Base-by-base conservation (phyloP, 2,329 filamentous ascomycete genomes). In the Tolypocladium cylindrosporum region DNA sequence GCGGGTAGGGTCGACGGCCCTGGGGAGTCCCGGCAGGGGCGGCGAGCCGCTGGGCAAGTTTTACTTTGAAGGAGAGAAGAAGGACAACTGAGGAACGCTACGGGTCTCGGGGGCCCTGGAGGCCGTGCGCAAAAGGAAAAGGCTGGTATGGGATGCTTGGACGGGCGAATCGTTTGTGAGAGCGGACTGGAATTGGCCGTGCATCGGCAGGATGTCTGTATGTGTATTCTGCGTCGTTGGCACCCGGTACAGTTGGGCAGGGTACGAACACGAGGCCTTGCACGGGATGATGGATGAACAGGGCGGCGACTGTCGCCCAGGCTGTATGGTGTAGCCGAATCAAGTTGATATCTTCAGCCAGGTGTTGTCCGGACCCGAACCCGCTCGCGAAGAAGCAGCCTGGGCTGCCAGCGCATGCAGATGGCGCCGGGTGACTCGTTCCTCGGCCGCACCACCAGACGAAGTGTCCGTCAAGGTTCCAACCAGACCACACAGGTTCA, bases 21-120 rank as follows among this genome's bases (percentile, higher is more conserved):
- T 82, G 58, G 74, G 76, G 27, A 79, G 71, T 43, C 72, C 79
- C 1, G 75, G 75, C 10, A 72, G 74, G 36, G 72, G 72, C 42
- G 77, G 71, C 6, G 76, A 79, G 53, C 68, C 77, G 13, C 64
- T 85, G 55, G 83, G 83, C 16, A 80, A 78, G 61, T 84, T 85
- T 64, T 83, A 82, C 62, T 86, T 86, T 64, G 85, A 87, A 66
- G 76, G 78, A 14, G 75, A 75, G 61, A 73, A 72, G 54, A 56
- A 58, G 48, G 59, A 58, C 36, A 59, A 63, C 3, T 65, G 51
- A 62, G 24, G 13, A 27, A 27, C n/a, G 27, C 45, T 9, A 19
- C 45, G 13, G 6, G 21, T 3, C 14, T 9, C 1, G 42, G 10
- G 6, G 21, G 11, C 42, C 2, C 19, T 9, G 7, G 45, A 34